Evolutionary conservation across 768 basidiomycete species (phyloP).

Genomic region (Collybia nuda): DNA sequence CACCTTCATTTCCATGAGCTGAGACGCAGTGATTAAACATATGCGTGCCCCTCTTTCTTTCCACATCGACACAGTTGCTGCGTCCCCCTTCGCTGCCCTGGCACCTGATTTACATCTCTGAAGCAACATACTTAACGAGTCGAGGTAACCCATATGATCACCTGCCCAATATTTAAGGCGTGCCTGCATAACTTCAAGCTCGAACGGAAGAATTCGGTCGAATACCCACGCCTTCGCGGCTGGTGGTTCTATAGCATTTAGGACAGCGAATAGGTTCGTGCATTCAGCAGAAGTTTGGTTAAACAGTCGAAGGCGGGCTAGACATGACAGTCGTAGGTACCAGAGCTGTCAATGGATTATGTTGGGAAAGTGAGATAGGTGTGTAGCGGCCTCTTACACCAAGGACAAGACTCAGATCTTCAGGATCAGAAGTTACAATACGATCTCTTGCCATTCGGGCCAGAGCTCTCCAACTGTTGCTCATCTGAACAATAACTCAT

Average conservation of each 20-base stretch:
- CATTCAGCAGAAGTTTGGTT: conserved; percentile 88
- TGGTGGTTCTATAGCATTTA: conserved; percentile 55
- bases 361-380: background rate
- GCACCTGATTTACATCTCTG: conserved; percentile 57
- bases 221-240: conserved; percentile 60
- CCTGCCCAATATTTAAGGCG: conserved; percentile 81
- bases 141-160: conserved; percentile 78
- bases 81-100: conserved; percentile 36
- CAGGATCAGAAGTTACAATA: conserved; percentile 68
- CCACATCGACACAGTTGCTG: conserved; percentile 64
- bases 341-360: conserved; percentile 53
- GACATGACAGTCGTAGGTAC: conserved; percentile 78
- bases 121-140: conserved; percentile 66
- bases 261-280: conserved; percentile 73
- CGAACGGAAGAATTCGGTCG: conserved; percentile 57
- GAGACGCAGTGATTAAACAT: conserved; percentile 77
- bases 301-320: conserved; percentile 80
- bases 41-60: conserved; percentile 76
- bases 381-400: conserved; percentile 47
- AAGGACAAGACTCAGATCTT: conserved; percentile 62
- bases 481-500: conserved; percentile 54
- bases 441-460: conserved; percentile 84
- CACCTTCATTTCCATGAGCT: conserved; percentile 85
- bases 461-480: conserved; percentile 83
- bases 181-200: conserved; percentile 69